Conservation (phyloP, 305 asterid genomes). For the Solanum chacoense region DNA sequence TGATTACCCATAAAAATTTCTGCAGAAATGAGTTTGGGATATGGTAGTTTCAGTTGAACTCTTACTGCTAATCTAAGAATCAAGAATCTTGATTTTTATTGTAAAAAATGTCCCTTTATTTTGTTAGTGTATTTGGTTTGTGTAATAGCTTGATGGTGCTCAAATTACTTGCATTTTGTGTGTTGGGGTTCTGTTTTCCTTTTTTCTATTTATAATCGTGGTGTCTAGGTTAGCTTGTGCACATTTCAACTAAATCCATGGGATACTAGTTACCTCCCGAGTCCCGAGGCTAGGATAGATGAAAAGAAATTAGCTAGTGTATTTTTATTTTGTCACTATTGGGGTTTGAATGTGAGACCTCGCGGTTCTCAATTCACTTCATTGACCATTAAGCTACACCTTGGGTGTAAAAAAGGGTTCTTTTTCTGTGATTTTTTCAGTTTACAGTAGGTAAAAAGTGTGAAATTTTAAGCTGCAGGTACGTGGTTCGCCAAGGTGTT, state of each 20-base stretch:
- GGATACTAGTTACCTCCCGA: neutral
- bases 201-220: neutral
- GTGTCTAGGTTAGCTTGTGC: neutral
- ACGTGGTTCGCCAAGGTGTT: neutral
- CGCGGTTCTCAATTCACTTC: neutral
- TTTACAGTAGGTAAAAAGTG: conserved; percentile 2
- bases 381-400: neutral
- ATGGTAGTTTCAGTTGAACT: neutral
- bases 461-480: conserved; percentile 21
- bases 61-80: neutral
- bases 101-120: neutral
- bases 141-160: neutral
- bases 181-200: neutral
- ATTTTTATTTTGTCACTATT: neutral
- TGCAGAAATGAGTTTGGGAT: neutral
- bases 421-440: neutral
- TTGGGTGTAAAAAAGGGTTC: neutral
- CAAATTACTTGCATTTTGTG: neutral
- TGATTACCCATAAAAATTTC: neutral
- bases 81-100: neutral
- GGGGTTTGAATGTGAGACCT: neutral
- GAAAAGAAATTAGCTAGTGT: neutral
- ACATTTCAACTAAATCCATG: neutral
- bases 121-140: neutral
- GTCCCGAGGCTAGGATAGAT: neutral